Base-by-base conservation (phyloP, 2,329 filamentous ascomycete species). In the Fusarium nelsonii region DNA sequence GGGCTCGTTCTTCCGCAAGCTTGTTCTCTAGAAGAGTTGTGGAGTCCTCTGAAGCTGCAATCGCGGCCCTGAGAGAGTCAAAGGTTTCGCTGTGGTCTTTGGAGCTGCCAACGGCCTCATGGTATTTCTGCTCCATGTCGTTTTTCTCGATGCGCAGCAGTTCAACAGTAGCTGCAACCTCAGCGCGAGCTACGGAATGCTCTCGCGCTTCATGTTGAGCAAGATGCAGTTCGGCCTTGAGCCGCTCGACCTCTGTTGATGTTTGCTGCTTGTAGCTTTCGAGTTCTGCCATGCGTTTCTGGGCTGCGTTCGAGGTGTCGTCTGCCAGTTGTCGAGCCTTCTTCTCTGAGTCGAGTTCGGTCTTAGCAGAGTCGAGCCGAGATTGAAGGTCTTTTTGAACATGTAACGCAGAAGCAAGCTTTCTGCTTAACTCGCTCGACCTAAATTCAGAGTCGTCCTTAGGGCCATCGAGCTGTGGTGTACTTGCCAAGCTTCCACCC, bases 141-240 rank as follows among this genome's bases (percentile, higher is more conserved):
- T 91, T 87, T 78, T 96, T 97, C 77, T 98, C 95, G n/a, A 97
- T 87, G 56, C 86, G 86, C n/a, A 97, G 82, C 61, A 97, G 82
- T 71, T 93, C 90, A 41, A 92, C 83, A 39, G 91, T 85, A 1
- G 93, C 88, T 57, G 92, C 84, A 2, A 94, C 91, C 77, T 97
- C 93, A 0, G 92, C 86, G 37, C 90, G 89, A 30, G 88, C 84
- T n/a, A 94, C 88, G 0, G 92, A 88, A 70, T 97, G 91, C 72
- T 98, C 93, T 61, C 96, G 87, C 23, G 92, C 89, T 58, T 91
- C 87, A 33, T 90, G 91, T 76, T 97, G 92, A 3, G 88, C 85
- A 72, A 92, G 85, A 75, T 98, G 93, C 36, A 99, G 82, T 75
- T 97, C 94, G 2, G 92, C 90, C 70, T 94, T 92, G 36, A 99